Evolutionary conservation across 352 stramenopile genomes (phyloP).

Genomic region (Pythium brassicae): DNA sequence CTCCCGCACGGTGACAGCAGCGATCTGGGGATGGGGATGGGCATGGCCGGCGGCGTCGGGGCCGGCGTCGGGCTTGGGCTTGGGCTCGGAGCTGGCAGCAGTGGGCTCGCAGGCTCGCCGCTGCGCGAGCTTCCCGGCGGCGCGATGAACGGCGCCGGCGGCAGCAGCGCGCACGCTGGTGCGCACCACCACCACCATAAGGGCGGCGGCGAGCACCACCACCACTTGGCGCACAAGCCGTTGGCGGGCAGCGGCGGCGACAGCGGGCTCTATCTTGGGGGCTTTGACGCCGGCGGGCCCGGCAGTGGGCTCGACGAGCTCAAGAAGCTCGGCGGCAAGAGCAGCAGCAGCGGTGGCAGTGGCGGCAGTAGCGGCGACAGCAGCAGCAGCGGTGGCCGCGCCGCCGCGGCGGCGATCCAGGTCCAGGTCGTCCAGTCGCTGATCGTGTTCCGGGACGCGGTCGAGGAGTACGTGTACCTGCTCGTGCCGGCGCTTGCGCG

Average conservation of each 20-base stretch:
- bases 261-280: not conserved
- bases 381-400: slow-evolving; percentile 10
- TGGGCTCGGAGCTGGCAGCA: slow-evolving; percentile 5
- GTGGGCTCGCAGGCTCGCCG: slow-evolving; percentile 1
- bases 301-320: slow-evolving; percentile 15
- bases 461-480: slow-evolving; percentile 94
- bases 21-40: slow-evolving; percentile 17
- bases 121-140: slow-evolving; percentile 2
- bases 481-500: slow-evolving; percentile 92
- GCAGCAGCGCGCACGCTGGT: slow-evolving; percentile 3
- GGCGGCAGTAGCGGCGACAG: slow-evolving; percentile 11
- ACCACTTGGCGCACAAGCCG: not conserved
- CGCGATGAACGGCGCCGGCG: not conserved
- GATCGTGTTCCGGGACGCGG: slow-evolving; percentile 87
- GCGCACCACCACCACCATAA: slow-evolving; percentile 13
- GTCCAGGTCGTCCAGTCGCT: slow-evolving; percentile 86
- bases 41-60: not conserved
- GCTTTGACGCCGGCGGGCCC: not conserved
- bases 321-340: slow-evolving; percentile 16
- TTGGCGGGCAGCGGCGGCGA: not conserved
- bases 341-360: slow-evolving; percentile 11
- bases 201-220: slow-evolving; percentile 18
- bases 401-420: slow-evolving; percentile 42
- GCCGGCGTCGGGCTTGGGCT: too few relatives aligned
- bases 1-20: slow-evolving; percentile 22